Percentiles rank a stretch among this genome's conserved stretches.
Evolutionary conservation across 2,329 filamentous ascomycete genomes (phyloP).

Genomic region (Metarhizium anisopliae): DNA sequence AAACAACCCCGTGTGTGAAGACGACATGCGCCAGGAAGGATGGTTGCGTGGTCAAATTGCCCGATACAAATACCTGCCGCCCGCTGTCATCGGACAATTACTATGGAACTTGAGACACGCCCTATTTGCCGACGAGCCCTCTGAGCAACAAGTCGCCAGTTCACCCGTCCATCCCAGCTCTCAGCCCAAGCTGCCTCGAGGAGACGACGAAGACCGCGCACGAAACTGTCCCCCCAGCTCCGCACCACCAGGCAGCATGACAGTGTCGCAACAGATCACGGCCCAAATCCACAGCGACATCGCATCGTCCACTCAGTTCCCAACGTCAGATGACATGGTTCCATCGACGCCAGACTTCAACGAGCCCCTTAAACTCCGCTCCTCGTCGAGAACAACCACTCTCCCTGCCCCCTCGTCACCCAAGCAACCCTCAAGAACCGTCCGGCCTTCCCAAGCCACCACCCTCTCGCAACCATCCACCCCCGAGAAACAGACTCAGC

Average conservation of each 20-base stretch:
- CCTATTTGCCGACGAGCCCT: conserved; percentile 25
- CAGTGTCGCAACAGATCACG: conserved; percentile 42
- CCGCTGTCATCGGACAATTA: conserved; percentile 47
- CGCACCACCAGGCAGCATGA: conserved; percentile 15
- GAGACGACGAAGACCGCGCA: conserved; percentile 1
- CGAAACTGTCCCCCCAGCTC: not conserved
- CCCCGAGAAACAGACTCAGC: conserved; percentile 15
- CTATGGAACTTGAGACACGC: conserved; percentile 49
- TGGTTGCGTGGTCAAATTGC: conserved; percentile 43
- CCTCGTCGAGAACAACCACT: conserved; percentile 7
- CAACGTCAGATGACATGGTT: conserved; percentile 16
- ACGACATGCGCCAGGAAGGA: conserved; percentile 43
- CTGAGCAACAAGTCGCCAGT: conserved; percentile 2
- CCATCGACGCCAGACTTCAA: conserved; percentile 23
- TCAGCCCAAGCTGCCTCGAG: not conserved
- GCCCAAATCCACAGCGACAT: conserved; percentile 41
- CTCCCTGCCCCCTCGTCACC: conserved; percentile 11
- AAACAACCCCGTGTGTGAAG: conserved; percentile 46
- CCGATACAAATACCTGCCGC: conserved; percentile 45
- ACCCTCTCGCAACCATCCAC: conserved; percentile 27
- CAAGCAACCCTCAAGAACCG: not conserved
- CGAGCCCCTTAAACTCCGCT: conserved; percentile 1
- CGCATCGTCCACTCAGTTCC: conserved; percentile 27
- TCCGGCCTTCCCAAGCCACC: conserved; percentile 26
- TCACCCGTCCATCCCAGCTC: not conserved